Evolutionary conservation across 495 filamentous ascomycete genomes (phyloP).

Genomic region (Penicillium lividum): DNA sequence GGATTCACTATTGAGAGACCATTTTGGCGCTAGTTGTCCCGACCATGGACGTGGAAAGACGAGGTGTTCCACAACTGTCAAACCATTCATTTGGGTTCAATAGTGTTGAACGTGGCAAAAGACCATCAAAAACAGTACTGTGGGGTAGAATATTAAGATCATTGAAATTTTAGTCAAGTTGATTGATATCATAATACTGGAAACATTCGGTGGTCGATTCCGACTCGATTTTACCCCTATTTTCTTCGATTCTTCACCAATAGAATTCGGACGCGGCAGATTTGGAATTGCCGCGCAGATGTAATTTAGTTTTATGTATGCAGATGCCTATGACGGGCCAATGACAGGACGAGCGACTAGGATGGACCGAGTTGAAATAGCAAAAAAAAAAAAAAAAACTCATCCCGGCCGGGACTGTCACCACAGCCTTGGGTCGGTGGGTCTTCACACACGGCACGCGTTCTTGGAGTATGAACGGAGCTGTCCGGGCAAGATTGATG

Average conservation of each 20-base stretch:
- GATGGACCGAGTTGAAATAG: not conserved
- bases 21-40: conserved; percentile 18
- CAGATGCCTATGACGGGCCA: not conserved
- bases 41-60: conserved; percentile 1
- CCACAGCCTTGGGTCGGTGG: not conserved
- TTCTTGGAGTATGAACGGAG: not conserved
- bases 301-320: not conserved
- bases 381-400: not conserved
- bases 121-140: not conserved
- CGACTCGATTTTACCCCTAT: not conserved
- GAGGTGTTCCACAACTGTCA: conserved; percentile 26
- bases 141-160: not conserved
- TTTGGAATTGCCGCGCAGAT: not conserved
- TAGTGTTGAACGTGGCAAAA: conserved; percentile 12
- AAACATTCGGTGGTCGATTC: not conserved
- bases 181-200: not conserved
- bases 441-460: conserved; percentile 3
- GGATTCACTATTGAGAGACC: conserved; percentile 28
- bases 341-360: not conserved
- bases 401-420: not conserved
- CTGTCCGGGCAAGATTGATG: conserved; percentile 3
- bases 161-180: not conserved
- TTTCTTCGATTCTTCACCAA: not conserved
- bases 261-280: not conserved
- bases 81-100: conserved; percentile 28